These are phyloP conservation scores for Lanzia echinophila DNA, from an alignment of 2,329 filamentous ascomycete genomes.

Conservation along the genomic window DNA sequence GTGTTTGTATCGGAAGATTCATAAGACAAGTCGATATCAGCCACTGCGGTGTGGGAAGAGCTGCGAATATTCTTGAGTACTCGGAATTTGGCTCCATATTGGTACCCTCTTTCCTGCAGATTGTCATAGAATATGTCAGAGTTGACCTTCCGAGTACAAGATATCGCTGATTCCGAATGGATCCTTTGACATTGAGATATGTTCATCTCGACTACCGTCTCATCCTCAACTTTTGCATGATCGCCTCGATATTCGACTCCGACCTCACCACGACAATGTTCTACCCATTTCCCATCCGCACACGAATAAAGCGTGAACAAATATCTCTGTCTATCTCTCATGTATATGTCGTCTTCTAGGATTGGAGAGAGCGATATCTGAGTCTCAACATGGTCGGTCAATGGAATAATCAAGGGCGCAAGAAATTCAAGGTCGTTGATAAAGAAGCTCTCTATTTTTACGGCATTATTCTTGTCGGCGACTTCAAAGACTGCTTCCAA, in stretches of 20 bases:
- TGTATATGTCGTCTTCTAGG: not conserved
- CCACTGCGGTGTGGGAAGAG: not conserved
- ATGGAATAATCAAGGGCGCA: slow-evolving; percentile 38
- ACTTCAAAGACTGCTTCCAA: slow-evolving; percentile 24
- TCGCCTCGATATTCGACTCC: not conserved
- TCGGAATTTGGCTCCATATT: slow-evolving; percentile 42
- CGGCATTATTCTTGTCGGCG: slow-evolving; percentile 4
- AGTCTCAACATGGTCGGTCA: slow-evolving; percentile 18
- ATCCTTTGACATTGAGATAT: too few relatives aligned
- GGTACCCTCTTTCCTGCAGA: slow-evolving; percentile 33
- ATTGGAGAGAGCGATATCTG: slow-evolving; percentile 15
- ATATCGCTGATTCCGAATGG: too few relatives aligned
- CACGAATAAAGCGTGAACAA: not conserved
- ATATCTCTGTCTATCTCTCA: too few relatives aligned
- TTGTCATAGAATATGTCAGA: not conserved
- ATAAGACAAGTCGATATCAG: slow-evolving; percentile 27
- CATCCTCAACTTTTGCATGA: not conserved
- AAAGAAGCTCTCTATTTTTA: not conserved
- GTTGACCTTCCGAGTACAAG: not conserved
- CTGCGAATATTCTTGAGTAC: slow-evolving; percentile 2
- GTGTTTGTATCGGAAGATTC: slow-evolving; percentile 24
- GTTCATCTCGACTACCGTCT: too few relatives aligned
- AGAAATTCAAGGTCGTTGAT: slow-evolving; percentile 38
- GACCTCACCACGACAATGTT: not conserved
- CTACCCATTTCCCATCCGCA: not conserved